phyloP scores from a whole-genome alignment of 2,329 filamentous ascomycete genomes.

The Penicillium verrucosum region DNA sequence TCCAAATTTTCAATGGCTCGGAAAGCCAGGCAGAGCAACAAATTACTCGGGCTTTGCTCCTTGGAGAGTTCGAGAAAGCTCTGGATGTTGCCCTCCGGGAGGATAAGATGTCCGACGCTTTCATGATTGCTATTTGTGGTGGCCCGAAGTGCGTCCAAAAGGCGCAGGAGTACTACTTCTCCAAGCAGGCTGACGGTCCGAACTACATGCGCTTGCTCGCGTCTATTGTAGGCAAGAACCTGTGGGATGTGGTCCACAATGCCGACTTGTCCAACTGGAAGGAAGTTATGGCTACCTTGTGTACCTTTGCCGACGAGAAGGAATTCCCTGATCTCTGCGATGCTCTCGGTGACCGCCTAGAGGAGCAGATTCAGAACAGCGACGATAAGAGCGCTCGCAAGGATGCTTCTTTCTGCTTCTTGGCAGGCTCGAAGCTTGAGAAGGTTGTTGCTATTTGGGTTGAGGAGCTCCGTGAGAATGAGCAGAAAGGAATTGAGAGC shows the following conservation, averaged over 20 bases:
- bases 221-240: constrained; percentile 91
- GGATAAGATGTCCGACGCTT: constrained; percentile 88
- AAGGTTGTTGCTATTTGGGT: constrained; percentile 97
- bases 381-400: constrained; percentile 63
- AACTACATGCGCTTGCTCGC: constrained; percentile 89
- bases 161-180: constrained; percentile 86
- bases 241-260: constrained; percentile 98
- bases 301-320: constrained; percentile 85
- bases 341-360: constrained; percentile 84
- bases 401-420: constrained; percentile 93
- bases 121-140: constrained; percentile 96
- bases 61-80: constrained; percentile 87
- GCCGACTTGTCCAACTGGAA: constrained; percentile 93
- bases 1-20: constrained; percentile 80
- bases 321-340: constrained; percentile 96
- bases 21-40: constrained; percentile 80
- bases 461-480: constrained; percentile 78
- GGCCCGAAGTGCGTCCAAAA: constrained; percentile 92
- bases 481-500: constrained; percentile 69
- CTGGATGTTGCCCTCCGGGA: constrained; percentile 85
- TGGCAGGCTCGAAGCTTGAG: constrained; percentile 93
- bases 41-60: constrained; percentile 82
- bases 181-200: constrained; percentile 74
- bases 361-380: constrained; percentile 60
- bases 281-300: constrained; percentile 91